These are phyloP conservation scores for Maudiozyma humilis DNA, from an alignment of 1,139 yeast species.

Conservation along the genomic window DNA sequence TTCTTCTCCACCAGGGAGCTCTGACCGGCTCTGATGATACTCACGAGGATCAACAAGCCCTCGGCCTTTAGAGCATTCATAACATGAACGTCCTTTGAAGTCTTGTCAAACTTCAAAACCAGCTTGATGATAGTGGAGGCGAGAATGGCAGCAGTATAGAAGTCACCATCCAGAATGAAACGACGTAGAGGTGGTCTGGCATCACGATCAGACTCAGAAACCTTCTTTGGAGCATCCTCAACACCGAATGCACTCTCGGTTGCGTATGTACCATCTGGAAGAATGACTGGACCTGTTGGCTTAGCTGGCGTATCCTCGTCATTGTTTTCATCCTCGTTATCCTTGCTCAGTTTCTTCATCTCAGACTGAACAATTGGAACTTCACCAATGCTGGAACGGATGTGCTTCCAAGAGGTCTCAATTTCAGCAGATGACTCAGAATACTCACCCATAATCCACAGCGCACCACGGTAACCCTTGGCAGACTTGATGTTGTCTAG, in stretches of 20 bases:
- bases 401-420: slow-evolving; percentile 78
- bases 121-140: slow-evolving; percentile 85
- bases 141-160: slow-evolving; percentile 81
- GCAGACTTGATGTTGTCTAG: slow-evolving; percentile 72
- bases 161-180: slow-evolving; percentile 78
- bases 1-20: slow-evolving; percentile 64
- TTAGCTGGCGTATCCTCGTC: slow-evolving; percentile 25
- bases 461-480: slow-evolving; percentile 84
- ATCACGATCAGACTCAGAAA: slow-evolving; percentile 19
- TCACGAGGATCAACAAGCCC: slow-evolving; percentile 86
- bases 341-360: slow-evolving; percentile 36
- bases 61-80: slow-evolving; percentile 88
- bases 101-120: slow-evolving; percentile 64
- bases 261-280: slow-evolving; percentile 98
- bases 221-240: slow-evolving; percentile 19
- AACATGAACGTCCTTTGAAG: slow-evolving; percentile 46
- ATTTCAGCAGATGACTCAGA: slow-evolving; percentile 64
- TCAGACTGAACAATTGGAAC: slow-evolving; percentile 82
- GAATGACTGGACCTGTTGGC: slow-evolving; percentile 65
- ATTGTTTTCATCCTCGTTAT: slow-evolving; percentile 27
- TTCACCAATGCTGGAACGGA: slow-evolving; percentile 80
- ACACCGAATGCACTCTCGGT: slow-evolving; percentile 74
- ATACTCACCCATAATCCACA: slow-evolving; percentile 96
- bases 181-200: slow-evolving; percentile 71
- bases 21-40: slow-evolving; percentile 83